phyloP scores from a whole-genome alignment of 495 filamentous ascomycete species.

The Penicillium goetzii region DNA sequence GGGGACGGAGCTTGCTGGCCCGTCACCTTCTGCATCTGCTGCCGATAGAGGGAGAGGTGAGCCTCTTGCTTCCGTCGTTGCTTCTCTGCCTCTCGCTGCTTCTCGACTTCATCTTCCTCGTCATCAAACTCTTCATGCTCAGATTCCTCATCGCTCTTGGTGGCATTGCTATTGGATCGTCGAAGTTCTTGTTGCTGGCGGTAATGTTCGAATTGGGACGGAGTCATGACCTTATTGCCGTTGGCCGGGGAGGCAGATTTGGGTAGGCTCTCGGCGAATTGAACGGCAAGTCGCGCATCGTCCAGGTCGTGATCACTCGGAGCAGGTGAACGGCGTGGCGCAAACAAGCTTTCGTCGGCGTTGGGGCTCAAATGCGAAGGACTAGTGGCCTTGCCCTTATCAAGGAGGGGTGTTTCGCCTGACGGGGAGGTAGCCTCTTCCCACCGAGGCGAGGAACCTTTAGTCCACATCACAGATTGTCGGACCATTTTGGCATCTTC shows the following conservation, averaged over 20 bases:
- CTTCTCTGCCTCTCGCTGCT: conserved; percentile 68
- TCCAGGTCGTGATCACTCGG: conserved; percentile 48
- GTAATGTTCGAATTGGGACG: conserved; percentile 84
- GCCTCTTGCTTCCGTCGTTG: conserved; percentile 89
- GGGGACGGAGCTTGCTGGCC: conserved; percentile 64
- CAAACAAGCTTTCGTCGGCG: conserved; percentile 24
- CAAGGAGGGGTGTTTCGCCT: conserved; percentile 55
- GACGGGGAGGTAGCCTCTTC: conserved; percentile 32
- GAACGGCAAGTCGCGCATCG: conserved; percentile 57
- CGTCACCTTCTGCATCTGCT: conserved; percentile 97
- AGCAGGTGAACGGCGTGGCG: conserved; percentile 32
- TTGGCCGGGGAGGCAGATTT: conserved; percentile 43
- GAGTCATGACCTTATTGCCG: conserved; percentile 81
- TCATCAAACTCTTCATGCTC: conserved; percentile 69
- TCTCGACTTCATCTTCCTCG: conserved; percentile 84
- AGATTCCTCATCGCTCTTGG: conserved; percentile 52
- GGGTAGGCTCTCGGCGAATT: conserved; percentile 49
- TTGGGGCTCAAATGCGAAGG: conserved; percentile 21
- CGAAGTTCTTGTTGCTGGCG: conserved; percentile 75
- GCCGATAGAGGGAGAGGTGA: conserved; percentile 85
- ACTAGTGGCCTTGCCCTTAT: conserved; percentile 30
- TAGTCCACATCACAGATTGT: conserved; percentile 57
- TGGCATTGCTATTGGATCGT: conserved; percentile 53
- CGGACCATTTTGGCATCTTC: conserved; percentile 70
- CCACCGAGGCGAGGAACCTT: conserved; percentile 38